Evolutionary conservation across 371 early-diverging fungal genomes (phyloP), one percentile per base, ranked within the genome.

Genomic region (Rhizomucor miehei): DNA sequence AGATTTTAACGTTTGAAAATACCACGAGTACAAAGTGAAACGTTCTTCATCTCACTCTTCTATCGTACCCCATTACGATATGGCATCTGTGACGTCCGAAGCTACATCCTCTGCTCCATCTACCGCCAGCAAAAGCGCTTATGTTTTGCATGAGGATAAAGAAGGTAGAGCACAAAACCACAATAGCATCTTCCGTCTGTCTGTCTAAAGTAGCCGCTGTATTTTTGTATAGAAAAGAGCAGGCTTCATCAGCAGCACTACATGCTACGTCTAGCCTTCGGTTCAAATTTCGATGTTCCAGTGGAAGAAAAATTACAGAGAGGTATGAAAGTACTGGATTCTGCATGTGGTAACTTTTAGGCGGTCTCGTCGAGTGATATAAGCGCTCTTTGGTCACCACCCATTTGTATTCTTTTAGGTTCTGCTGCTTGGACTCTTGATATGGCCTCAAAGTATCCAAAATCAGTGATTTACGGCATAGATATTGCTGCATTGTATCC

Each of bases 91-190:
- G 29, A 8, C 29, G 8, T 29, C 29, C 8, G 29, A 29, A 29
- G 29, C 8, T 29, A 29, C 29, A 29, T 29, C 29, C 8, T 29
- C 29, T n/a, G n/a, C n/a, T n/a, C n/a, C n/a, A 3, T 29, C 29
- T 8, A 29, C 5, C 29, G 29, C 29, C 3, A 29, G 29, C 29
- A 3, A 29, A 29, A 29, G 29, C 10, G 57, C 67, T 17, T 80
- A 80, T 51, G 65, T 76, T 53, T 56, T 80, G 4, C 81, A 78
- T 3, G 72, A 74, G 35, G 78, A 80, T 44, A 63, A 74, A 35
- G 66, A 57, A 58, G 71, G 71, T 67, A 43, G n/a, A n/a, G n/a
- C n/a, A n/a, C n/a, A n/a, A n/a, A n/a, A n/a, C n/a, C n/a, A n/a
- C n/a, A n/a, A n/a, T n/a, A n/a, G n/a, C n/a, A n/a, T n/a, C n/a